Evolutionary conservation across 371 early-diverging fungal species (phyloP).

Genomic region (Rhizopus arrhizus): DNA sequence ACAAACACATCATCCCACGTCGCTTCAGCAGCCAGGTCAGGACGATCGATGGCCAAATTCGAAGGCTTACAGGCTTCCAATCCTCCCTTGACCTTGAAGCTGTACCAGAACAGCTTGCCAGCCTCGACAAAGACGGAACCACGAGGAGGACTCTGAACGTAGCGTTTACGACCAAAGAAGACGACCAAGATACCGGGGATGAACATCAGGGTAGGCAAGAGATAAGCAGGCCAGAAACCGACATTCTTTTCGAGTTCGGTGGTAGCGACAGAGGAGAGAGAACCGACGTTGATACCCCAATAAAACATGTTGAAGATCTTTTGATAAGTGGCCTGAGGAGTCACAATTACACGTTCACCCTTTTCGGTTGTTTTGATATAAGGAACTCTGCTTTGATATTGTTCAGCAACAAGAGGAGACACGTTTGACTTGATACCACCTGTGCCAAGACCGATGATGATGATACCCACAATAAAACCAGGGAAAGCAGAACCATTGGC

Average conservation of each 20-base stretch:
- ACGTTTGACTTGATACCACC: conserved; percentile 61
- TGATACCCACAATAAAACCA: conserved; percentile 64
- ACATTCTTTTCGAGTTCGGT: conserved; percentile 59
- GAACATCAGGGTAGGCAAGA: conserved; percentile 72
- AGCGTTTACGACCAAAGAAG: conserved; percentile 59
- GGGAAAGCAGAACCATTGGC: conserved; percentile 59
- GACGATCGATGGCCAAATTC: conserved; percentile 31
- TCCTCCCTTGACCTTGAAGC: conserved; percentile 34
- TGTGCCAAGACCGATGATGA: conserved; percentile 71
- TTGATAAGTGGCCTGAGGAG: conserved; percentile 54
- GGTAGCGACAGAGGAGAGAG: conserved; percentile 64
- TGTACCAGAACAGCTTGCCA: conserved; percentile 25
- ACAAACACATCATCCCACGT: conserved; percentile 77
- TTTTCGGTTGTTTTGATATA: conserved; percentile 35
- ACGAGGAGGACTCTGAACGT: conserved; percentile 63
- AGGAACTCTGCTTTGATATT: conserved; percentile 38
- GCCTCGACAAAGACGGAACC: conserved; percentile 59
- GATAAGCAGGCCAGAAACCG: conserved; percentile 70
- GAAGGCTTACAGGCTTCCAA: conserved; percentile 48
- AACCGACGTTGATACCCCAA: conserved; percentile 68
- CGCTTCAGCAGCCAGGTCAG: conserved; percentile 34
- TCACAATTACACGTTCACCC: conserved; percentile 49
- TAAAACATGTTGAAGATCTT: conserved; percentile 41
- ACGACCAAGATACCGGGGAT: conserved; percentile 65
- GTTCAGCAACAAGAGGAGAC: conserved; percentile 52